Base-by-base conservation (phyloP, 139 green algal species). In the Yamagishiella unicocca region DNA sequence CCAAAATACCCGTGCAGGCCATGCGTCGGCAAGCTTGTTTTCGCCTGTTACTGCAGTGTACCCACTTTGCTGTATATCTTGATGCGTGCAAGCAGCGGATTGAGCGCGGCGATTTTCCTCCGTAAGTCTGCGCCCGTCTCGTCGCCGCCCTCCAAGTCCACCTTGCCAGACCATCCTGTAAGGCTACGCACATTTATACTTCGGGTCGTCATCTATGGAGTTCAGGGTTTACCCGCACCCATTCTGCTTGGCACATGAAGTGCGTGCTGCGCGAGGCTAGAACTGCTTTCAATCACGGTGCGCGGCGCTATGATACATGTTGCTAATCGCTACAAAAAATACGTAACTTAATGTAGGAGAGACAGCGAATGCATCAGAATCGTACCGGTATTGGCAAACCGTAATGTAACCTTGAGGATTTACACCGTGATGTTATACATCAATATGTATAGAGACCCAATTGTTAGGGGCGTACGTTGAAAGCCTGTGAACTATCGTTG, bases 251-350 rank as follows among this genome's bases (percentile, higher is more conserved):
- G n/a, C 17, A 14, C 66, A 45, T 74, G 66, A 74, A 74, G 66
- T 29, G 71, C 42, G 71, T 79, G 71, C 71, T 79, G 71, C 29
- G 71, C 64, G 9, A 73, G n/a, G n/a, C n/a, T n/a, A n/a, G n/a
- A n/a, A n/a, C n/a, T n/a, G n/a, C n/a, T n/a, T n/a, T n/a, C n/a
- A n/a, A n/a, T n/a, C n/a, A n/a, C n/a, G n/a, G n/a, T n/a, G n/a
- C n/a, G n/a, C n/a, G n/a, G n/a, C n/a, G n/a, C n/a, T n/a, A n/a
- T n/a, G n/a, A n/a, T n/a, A n/a, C n/a, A n/a, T n/a, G n/a, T n/a
- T n/a, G n/a, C n/a, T n/a, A n/a, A n/a, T n/a, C n/a, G n/a, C n/a
- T n/a, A n/a, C n/a, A n/a, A n/a, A n/a, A n/a, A n/a, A n/a, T n/a
- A n/a, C n/a, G n/a, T n/a, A n/a, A n/a, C n/a, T n/a, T n/a, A n/a